These are phyloP conservation scores for Penicillium hordei DNA, from an alignment of 2,329 filamentous ascomycete species.

Conservation along the genomic window DNA sequence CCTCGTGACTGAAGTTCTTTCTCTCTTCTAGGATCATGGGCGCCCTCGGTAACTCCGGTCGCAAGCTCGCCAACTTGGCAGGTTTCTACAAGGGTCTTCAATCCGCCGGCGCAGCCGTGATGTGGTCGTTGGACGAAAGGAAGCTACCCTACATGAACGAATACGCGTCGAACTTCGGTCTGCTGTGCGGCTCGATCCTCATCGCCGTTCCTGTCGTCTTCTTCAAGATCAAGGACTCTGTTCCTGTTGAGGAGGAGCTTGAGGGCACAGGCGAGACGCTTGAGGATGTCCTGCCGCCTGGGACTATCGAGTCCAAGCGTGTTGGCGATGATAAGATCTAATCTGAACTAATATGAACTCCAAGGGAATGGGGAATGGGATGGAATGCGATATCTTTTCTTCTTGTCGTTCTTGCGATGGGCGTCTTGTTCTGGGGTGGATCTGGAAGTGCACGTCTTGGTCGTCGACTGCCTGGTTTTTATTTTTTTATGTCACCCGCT, in stretches of 20 bases:
- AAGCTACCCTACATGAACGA: constrained; percentile 65
- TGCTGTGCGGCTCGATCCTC: constrained; percentile 66
- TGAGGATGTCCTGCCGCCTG: constrained; percentile 59
- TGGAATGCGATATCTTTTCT: background rate
- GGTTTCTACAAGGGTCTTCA: constrained; percentile 88
- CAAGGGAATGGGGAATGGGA: background rate
- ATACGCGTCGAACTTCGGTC: constrained; percentile 71
- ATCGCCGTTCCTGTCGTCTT: constrained; percentile 75
- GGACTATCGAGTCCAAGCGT: constrained; percentile 12
- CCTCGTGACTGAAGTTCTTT: background rate
- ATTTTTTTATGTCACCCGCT: background rate
- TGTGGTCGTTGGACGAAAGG: constrained; percentile 59
- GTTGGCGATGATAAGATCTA: constrained; percentile 10
- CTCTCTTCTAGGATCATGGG: constrained; percentile 71
- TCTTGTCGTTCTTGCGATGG: background rate
- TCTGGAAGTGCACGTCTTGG: background rate
- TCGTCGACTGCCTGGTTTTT: background rate
- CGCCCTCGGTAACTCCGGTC: constrained; percentile 82
- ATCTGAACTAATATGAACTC: background rate
- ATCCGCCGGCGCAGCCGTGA: constrained; percentile 70
- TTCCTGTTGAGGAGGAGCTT: constrained; percentile 73
- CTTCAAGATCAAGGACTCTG: constrained; percentile 72
- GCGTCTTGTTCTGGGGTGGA: background rate
- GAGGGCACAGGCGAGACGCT: constrained; percentile 77
- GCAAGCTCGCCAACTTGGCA: constrained; percentile 84